phyloP scores from a whole-genome alignment of 2,329 filamentous ascomycete genomes.

The Cercospora berteroae region DNA sequence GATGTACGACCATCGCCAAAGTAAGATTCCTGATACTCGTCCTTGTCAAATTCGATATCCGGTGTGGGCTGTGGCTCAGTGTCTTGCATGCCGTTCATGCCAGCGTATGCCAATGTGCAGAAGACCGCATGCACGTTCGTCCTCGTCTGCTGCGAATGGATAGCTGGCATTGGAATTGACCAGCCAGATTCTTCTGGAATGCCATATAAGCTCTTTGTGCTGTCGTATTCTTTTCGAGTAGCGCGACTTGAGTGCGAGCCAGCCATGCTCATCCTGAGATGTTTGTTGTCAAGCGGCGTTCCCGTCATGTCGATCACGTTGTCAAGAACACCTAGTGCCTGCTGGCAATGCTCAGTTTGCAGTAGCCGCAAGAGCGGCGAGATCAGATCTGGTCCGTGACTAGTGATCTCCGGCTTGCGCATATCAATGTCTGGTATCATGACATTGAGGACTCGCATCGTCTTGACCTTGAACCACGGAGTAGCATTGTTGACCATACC shows the following conservation, averaged over 20 bases:
- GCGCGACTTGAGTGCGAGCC: conserved; percentile 74
- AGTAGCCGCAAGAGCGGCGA: conserved; percentile 85
- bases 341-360: conserved; percentile 90
- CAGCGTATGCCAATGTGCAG: conserved; percentile 61
- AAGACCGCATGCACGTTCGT: conserved; percentile 95
- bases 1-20: conserved; percentile 70
- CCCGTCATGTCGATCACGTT: conserved; percentile 93
- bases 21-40: conserved; percentile 77
- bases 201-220: conserved; percentile 90
- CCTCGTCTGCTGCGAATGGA: conserved; percentile 81
- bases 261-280: conserved; percentile 97
- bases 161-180: conserved; percentile 90
- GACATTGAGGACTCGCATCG: conserved; percentile 83
- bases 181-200: conserved; percentile 95
- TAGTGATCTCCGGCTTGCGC: conserved; percentile 83
- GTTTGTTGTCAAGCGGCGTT: conserved; percentile 83
- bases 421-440: conserved; percentile 90
- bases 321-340: conserved; percentile 87
- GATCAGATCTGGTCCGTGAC: conserved; percentile 90
- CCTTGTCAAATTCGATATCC: conserved; percentile 87
- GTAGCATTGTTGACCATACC: conserved; percentile 85
- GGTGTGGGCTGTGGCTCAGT: conserved; percentile 62
- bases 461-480: conserved; percentile 87
- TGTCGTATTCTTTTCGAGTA: conserved; percentile 90
- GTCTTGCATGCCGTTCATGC: conserved; percentile 48